Evolutionary conservation across 768 basidiomycete species (phyloP).

Genomic region (Pisolithus tinctorius): DNA sequence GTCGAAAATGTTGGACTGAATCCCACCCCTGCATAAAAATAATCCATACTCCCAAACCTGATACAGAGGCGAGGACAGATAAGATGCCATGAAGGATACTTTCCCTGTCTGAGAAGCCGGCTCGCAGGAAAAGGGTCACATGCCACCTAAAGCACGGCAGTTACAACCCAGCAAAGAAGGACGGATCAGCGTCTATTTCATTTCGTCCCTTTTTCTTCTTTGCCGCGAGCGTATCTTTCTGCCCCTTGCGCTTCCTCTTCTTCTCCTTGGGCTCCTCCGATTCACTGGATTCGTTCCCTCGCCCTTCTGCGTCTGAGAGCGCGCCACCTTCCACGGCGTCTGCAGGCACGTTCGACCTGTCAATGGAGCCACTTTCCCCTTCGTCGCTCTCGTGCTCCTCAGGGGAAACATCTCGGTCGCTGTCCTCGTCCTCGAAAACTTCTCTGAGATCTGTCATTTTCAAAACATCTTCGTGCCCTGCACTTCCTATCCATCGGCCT

Average conservation of each 20-base stretch:
- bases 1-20: too few species aligned
- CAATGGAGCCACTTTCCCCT: conserved; percentile 4
- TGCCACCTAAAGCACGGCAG: neutral
- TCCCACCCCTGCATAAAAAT: too few species aligned
- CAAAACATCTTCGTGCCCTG: conserved; percentile 82
- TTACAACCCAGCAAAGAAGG: conserved; percentile 65
- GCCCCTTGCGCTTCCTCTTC: conserved; percentile 54
- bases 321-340: neutral
- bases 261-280: conserved; percentile 29
- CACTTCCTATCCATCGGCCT: conserved; percentile 87
- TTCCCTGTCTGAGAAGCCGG: too few species aligned
- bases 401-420: conserved; percentile 17
- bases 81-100: too few species aligned
- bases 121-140: neutral
- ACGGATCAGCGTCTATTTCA: conserved; percentile 46
- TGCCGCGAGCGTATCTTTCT: conserved; percentile 40
- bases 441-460: conserved; percentile 80
- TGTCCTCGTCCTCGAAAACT: conserved; percentile 48
- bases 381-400: conserved; percentile 18
- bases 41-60: too few species aligned
- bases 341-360: conserved; percentile 10
- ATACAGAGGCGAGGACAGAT: too few species aligned
- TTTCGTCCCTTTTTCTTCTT: conserved; percentile 52
- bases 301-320: conserved; percentile 10
- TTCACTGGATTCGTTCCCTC: conserved; percentile 18